Percentiles rank a stretch among this genome's conserved stretches.
Evolutionary conservation across 2,329 filamentous ascomycete species (phyloP).

Genomic region (Monilinia polystroma): DNA sequence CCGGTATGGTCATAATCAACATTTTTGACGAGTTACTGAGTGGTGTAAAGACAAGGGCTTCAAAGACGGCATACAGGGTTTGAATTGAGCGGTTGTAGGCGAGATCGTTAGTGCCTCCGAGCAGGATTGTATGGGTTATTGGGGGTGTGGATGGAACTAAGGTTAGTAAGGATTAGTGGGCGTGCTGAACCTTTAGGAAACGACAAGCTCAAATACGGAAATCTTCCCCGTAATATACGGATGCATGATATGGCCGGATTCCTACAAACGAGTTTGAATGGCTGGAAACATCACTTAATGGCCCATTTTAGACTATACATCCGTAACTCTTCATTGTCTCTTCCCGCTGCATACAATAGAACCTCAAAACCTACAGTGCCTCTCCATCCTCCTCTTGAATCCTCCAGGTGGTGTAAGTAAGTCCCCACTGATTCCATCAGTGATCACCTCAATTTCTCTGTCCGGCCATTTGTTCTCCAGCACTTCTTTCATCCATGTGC

Average conservation of each 20-base stretch:
- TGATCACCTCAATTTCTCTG: constrained; percentile 28
- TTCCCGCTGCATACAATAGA: neutral
- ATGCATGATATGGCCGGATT: neutral
- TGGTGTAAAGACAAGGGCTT: constrained; percentile 49
- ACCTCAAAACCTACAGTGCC: constrained; percentile 24
- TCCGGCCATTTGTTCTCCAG: constrained; percentile 47
- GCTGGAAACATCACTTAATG: neutral
- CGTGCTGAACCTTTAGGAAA: constrained; percentile 40
- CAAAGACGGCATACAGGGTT: constrained; percentile 49
- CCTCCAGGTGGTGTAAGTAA: constrained; percentile 24
- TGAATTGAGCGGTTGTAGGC: constrained; percentile 43
- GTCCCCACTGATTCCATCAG: constrained; percentile 33
- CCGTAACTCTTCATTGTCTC: neutral
- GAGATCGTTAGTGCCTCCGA: constrained; percentile 66
- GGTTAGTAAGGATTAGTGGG: neutral
- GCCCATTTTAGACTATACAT: neutral
- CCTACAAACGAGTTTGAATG: neutral
- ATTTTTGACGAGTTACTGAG: constrained; percentile 53
- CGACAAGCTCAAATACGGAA: constrained; percentile 34
- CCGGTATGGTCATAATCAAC: constrained; percentile 62
- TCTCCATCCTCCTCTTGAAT: constrained; percentile 28
- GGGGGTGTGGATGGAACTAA: constrained; percentile 7
- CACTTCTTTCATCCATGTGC: constrained; percentile 47
- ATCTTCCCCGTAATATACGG: neutral
- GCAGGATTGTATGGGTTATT: constrained; percentile 54